phyloP scores from a whole-genome alignment of 352 stramenopile genomes.

The Pythium vanterpoolii region DNA sequence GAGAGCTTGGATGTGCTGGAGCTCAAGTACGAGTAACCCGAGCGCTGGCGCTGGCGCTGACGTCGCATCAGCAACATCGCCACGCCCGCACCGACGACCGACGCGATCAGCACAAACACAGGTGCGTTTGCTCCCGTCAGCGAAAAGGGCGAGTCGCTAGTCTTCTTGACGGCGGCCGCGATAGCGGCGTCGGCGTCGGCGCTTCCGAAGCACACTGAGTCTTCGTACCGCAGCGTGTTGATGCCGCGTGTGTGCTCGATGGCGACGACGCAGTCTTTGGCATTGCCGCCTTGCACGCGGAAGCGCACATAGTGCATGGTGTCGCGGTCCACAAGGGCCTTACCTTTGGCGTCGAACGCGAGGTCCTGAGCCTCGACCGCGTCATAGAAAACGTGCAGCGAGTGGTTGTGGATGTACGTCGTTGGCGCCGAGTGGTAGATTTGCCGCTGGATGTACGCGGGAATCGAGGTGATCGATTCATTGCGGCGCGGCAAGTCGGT shows the following conservation, averaged over 20 bases:
- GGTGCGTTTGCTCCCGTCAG: slow-evolving; percentile 36
- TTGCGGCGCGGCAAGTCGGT: slow-evolving; percentile 47
- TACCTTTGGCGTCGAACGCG: slow-evolving; percentile 22
- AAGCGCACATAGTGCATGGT: slow-evolving; percentile 57
- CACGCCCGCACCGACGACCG: slow-evolving; percentile 29
- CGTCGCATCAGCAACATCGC: slow-evolving; percentile 35
- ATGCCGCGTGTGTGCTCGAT: slow-evolving; percentile 39
- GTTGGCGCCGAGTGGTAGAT: slow-evolving; percentile 38
- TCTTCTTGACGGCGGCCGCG: slow-evolving; percentile 2
- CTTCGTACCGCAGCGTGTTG: slow-evolving; percentile 53
- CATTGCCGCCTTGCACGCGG: slow-evolving; percentile 29
- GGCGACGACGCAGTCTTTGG: slow-evolving; percentile 52
- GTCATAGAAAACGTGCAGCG: slow-evolving; percentile 43
- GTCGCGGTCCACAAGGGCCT: slow-evolving; percentile 15
- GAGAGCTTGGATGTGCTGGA: slow-evolving; percentile 43
- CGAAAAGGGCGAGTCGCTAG: background rate
- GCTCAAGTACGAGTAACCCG: slow-evolving; percentile 59
- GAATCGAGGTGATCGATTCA: slow-evolving; percentile 32
- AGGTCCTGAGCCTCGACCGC: slow-evolving; percentile 52
- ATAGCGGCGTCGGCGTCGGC: slow-evolving; percentile 18
- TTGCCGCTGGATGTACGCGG: slow-evolving; percentile 39
- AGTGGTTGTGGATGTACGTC: slow-evolving; percentile 37
- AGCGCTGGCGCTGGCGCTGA: slow-evolving; percentile 46
- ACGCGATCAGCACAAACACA: slow-evolving; percentile 36
- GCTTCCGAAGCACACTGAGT: slow-evolving; percentile 47